These are phyloP conservation scores for Annulohypoxylon maeteangense DNA, from an alignment of 495 filamentous ascomycete genomes.

Conservation along the genomic window DNA sequence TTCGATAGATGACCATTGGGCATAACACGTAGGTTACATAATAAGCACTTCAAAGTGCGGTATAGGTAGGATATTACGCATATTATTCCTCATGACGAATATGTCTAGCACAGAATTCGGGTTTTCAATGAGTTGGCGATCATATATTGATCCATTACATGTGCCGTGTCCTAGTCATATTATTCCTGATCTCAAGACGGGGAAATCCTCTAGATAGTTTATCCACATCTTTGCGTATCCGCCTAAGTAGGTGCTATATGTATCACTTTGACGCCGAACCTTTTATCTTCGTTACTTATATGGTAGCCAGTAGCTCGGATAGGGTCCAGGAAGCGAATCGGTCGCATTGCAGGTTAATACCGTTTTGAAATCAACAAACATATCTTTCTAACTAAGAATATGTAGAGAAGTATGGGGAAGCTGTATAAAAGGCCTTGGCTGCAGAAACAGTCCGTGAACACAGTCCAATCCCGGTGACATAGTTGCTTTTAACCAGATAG, in stretches of 20 bases:
- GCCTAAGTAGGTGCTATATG: too few relatives aligned
- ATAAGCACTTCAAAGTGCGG: neutral
- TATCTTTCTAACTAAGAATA: conserved; percentile 4
- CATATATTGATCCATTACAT: conserved; percentile 11
- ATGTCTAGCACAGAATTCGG: neutral
- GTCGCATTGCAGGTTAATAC: conserved; percentile 30
- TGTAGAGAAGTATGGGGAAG: conserved; percentile 3
- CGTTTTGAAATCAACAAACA: conserved; percentile 9
- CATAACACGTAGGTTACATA: neutral
- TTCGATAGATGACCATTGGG: conserved; percentile 25
- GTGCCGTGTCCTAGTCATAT: neutral
- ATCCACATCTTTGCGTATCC: too few relatives aligned
- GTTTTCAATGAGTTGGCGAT: conserved; percentile 14
- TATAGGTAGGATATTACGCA: conserved; percentile 6
- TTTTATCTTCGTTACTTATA: neutral
- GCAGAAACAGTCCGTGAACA: conserved; percentile 23
- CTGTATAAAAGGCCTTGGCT: conserved; percentile 38
- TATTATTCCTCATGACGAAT: neutral
- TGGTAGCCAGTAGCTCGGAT: conserved; percentile 13
- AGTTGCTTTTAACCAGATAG: conserved; percentile 29
- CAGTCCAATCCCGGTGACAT: conserved; percentile 8
- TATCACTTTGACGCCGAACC: neutral
- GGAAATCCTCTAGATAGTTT: too few relatives aligned
- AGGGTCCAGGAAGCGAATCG: conserved; percentile 12
- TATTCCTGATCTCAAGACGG: too few relatives aligned